A percentile compares a stretch with the other conserved stretches of the same genome.
These are phyloP conservation scores for Yamadazyma paraphyllophila DNA, from an alignment of 805 yeast species.

Conservation along the genomic window DNA sequence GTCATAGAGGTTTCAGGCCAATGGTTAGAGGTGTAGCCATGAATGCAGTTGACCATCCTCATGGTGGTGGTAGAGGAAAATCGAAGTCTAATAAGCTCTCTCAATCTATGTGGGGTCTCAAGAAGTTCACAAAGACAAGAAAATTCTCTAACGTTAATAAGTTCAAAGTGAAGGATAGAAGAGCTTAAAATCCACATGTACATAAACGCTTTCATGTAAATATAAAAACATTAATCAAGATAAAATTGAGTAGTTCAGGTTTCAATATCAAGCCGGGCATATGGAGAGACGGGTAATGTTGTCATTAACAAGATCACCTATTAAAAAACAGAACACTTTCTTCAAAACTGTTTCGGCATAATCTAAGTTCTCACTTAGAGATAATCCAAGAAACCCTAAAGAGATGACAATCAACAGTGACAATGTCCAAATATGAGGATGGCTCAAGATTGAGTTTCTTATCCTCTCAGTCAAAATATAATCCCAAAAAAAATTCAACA, in stretches of 20 bases:
- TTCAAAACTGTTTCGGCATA: not conserved
- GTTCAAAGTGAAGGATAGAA: slow-evolving; percentile 83
- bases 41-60: slow-evolving; percentile 97
- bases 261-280: not conserved
- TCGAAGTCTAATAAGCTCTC: slow-evolving; percentile 93
- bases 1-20: slow-evolving; percentile 92
- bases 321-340: slow-evolving; percentile 1
- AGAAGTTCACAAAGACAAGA: slow-evolving; percentile 93
- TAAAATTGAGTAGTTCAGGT: not conserved
- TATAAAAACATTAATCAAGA: slow-evolving; percentile 3
- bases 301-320: not conserved
- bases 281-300: not conserved
- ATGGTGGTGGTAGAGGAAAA: slow-evolving; percentile 99
- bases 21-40: slow-evolving; percentile 96
- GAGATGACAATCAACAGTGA: slow-evolving; percentile 4
- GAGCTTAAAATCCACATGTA: slow-evolving; percentile 14
- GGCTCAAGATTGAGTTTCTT: slow-evolving; percentile 11
- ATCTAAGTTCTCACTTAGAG: slow-evolving; percentile 16
- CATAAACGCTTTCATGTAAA: slow-evolving; percentile 10
- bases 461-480: slow-evolving; percentile 16
- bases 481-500: slow-evolving; percentile 12
- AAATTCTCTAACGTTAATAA: slow-evolving; percentile 82
- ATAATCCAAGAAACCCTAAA: slow-evolving; percentile 11
- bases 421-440: slow-evolving; percentile 5
- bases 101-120: slow-evolving; percentile 95